phyloP scores from a whole-genome alignment of 2,329 filamentous ascomycete species.

The Paraconiothyrium sp. region DNA sequence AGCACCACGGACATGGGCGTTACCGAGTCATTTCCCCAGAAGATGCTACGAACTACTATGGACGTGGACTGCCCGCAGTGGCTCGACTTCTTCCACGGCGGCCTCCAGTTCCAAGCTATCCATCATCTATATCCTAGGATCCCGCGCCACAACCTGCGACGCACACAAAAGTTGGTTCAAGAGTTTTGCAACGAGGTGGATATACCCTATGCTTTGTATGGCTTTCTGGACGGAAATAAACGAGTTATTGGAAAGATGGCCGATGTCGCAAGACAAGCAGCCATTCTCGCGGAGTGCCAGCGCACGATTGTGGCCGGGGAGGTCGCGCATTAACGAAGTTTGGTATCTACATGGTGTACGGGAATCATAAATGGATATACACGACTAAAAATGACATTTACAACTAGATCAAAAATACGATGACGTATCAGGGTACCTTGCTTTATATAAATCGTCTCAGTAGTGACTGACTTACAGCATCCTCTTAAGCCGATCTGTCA shows the following conservation, averaged over 20 bases:
- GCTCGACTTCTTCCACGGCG: conserved; percentile 77
- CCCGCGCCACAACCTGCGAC: conserved; percentile 73
- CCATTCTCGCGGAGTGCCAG: conserved; percentile 67
- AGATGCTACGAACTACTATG: conserved; percentile 77
- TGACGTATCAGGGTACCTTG: too few relatives aligned
- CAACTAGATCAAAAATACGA: too few relatives aligned
- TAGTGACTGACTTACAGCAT: too few relatives aligned
- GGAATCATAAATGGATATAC: neutral
- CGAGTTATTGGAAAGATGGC: conserved; percentile 64
- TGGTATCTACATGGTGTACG: neutral
- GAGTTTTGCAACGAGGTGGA: conserved; percentile 72
- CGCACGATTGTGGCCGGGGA: conserved; percentile 50
- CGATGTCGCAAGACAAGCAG: conserved; percentile 70
- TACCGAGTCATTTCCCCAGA: conserved; percentile 73
- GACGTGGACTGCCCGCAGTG: conserved; percentile 76
- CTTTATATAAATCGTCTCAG: too few relatives aligned
- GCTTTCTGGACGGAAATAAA: conserved; percentile 70
- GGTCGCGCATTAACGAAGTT: conserved; percentile 32
- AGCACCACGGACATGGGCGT: conserved; percentile 71
- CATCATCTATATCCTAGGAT: conserved; percentile 76
- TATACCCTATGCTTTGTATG: conserved; percentile 70
- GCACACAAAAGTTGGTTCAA: conserved; percentile 67
- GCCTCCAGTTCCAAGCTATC: conserved; percentile 76
- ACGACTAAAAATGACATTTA: neutral
- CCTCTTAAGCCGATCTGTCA: too few relatives aligned